Base-by-base conservation (phyloP, 2,329 filamentous ascomycete genomes). In the Curvularia sp. region DNA sequence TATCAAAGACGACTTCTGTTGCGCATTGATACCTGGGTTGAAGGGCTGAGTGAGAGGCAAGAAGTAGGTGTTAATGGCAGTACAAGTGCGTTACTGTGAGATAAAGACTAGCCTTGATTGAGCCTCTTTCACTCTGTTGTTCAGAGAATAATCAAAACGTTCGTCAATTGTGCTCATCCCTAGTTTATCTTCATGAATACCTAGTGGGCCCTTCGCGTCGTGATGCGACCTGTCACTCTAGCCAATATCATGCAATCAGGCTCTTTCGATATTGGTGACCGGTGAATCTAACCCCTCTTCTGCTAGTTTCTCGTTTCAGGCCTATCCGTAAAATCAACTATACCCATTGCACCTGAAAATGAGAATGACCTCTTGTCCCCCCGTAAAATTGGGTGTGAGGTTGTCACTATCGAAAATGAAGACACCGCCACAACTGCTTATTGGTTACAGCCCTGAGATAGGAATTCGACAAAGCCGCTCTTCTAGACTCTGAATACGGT, bases 401-500 rank as follows among this genome's bases (percentile, higher is more conserved):
- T 23, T 9, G 21, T 15, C 41, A 13, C 7, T 8, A 28, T 30
- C 13, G 3, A 9, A 15, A n/a, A 46, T 9, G 3, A 15, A 1
- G 32, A 5, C 21, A 9, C 10, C 19, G 10, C 15, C 19, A 36
- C 8, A 18, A 10, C 21, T 21, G 28, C 3, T 38, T 9, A 13
- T 39, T 32, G 19, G 18, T 10, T 12, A 3, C 39, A 34, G n/a
- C 3, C 15, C 9, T n/a, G 13, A 34, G 25, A 9, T 18, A 42
- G 3, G 21, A 21, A 13, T 12, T 9, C 15, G 9, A 45, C 8
- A 36, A 28, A 15, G 4, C 13, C 19, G 5, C 12, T 18, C 10
- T 34, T 19, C 7, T 59, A 76, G 15, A 85, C 70, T 54, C 76
- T 80, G 63, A 85, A 79, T 64, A 86, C 84, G 39, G 78, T 80